These are phyloP conservation scores for Coelastrella sp. DNA, from an alignment of 139 green algal genomes.

Conservation along the genomic window DNA sequence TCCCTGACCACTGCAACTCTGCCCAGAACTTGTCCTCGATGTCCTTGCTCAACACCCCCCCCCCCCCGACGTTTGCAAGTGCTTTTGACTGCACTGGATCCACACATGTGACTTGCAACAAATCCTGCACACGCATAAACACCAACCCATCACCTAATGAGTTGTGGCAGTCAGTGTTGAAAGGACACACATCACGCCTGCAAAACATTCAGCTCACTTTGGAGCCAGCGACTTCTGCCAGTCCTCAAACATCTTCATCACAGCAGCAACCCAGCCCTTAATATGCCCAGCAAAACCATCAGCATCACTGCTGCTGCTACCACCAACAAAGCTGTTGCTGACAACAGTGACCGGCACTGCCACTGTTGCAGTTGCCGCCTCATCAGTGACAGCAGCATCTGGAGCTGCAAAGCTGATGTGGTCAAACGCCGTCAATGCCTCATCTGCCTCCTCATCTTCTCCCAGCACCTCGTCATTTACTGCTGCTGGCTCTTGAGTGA, in stretches of 20 bases:
- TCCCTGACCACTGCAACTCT: too few relatives aligned
- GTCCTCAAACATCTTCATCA: conserved; percentile 31
- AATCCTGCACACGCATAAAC: too few relatives aligned
- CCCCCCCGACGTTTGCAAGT: too few relatives aligned
- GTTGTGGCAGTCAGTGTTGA: background rate
- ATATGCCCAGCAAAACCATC: background rate
- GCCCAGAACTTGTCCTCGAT: too few relatives aligned
- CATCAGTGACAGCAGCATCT: background rate
- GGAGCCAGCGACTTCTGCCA: conserved; percentile 13
- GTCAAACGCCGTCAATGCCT: conserved; percentile 2
- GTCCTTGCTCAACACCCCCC: too few relatives aligned
- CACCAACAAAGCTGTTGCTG: background rate
- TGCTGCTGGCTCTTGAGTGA: background rate
- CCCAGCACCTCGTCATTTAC: background rate
- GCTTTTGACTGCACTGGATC: too few relatives aligned
- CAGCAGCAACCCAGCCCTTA: conserved; percentile 12
- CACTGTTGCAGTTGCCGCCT: background rate
- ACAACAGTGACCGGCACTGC: background rate
- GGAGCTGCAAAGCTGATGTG: background rate
- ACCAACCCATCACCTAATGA: background rate
- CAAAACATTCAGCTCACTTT: background rate
- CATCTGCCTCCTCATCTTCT: conserved; percentile 32
- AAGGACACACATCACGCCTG: too few relatives aligned
- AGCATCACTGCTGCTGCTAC: background rate
- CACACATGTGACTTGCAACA: too few relatives aligned